A percentile compares a stretch with the other conserved stretches of the same genome.
These are phyloP conservation scores for Cryomyces antarcticus DNA, from an alignment of 495 filamentous ascomycete species.

Conservation along the genomic window DNA sequence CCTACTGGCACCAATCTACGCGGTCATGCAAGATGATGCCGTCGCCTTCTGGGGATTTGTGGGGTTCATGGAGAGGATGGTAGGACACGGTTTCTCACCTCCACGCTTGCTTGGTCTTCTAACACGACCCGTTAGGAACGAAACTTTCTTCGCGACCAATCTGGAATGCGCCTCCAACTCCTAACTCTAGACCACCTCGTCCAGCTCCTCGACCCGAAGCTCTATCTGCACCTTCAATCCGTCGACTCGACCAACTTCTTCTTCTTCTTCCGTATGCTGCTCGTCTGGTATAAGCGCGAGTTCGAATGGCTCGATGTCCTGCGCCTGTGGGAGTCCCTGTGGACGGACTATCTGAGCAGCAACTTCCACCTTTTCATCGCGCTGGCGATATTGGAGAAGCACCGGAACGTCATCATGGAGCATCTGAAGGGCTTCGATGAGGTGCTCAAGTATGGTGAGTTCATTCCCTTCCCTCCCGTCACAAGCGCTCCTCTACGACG, in stretches of 20 bases:
- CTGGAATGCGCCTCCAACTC: slow-evolving; percentile 83
- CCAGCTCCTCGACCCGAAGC: slow-evolving; percentile 85
- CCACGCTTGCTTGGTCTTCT: not conserved
- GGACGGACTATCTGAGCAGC: slow-evolving; percentile 78
- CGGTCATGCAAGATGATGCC: slow-evolving; percentile 91
- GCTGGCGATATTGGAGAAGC: slow-evolving; percentile 86
- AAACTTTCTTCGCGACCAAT: slow-evolving; percentile 94
- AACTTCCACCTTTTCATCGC: slow-evolving; percentile 91
- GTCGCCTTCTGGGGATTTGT: slow-evolving; percentile 95
- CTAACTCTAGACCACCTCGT: slow-evolving; percentile 81
- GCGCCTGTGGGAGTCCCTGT: slow-evolving; percentile 77
- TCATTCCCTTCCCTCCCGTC: not conserved
- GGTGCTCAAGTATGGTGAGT: slow-evolving; percentile 82
- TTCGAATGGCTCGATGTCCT: slow-evolving; percentile 77
- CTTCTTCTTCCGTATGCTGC: slow-evolving; percentile 96
- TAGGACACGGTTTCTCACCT: slow-evolving; percentile 9
- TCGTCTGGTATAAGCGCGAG: slow-evolving; percentile 97
- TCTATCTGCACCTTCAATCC: slow-evolving; percentile 73
- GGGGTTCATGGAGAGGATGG: slow-evolving; percentile 88
- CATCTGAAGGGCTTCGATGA: slow-evolving; percentile 93
- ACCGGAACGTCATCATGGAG: slow-evolving; percentile 81
- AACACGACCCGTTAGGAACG: slow-evolving; percentile 33
- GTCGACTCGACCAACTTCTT: slow-evolving; percentile 97
- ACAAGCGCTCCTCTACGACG: not conserved
- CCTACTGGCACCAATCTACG: slow-evolving; percentile 86